Conservation (phyloP, 2,329 filamentous ascomycete species). For the Nectriaceae sp. region DNA sequence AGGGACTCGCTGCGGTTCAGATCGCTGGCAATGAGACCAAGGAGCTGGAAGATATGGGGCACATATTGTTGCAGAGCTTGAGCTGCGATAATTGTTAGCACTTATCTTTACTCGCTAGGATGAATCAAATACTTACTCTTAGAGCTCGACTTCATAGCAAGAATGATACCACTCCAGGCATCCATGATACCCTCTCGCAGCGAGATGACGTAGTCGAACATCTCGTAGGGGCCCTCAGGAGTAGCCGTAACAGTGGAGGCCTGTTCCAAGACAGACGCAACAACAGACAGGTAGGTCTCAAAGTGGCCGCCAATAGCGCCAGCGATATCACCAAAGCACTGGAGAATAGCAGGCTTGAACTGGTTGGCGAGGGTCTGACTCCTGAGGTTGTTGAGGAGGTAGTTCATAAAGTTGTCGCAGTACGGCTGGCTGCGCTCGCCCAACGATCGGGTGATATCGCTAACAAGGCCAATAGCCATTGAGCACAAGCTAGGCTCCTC, state of each 20-base stretch:
- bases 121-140: conserved; percentile 62
- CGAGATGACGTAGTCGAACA: conserved; percentile 95
- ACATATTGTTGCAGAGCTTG: conserved; percentile 75
- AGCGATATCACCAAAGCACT: conserved; percentile 97
- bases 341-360: conserved; percentile 96
- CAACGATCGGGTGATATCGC: conserved; percentile 91
- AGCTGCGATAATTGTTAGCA: conserved; percentile 50
- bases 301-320: conserved; percentile 91
- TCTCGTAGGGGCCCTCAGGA: conserved; percentile 84
- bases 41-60: conserved; percentile 81
- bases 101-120: too few species aligned
- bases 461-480: conserved; percentile 96
- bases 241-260: conserved; percentile 80
- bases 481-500: conserved; percentile 93
- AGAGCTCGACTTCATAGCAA: conserved; percentile 82
- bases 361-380: conserved; percentile 88
- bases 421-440: conserved; percentile 90
- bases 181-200: conserved; percentile 98
- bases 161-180: conserved; percentile 95
- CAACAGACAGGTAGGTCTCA: conserved; percentile 88
- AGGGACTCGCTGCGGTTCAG: conserved; percentile 88
- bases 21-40: conserved; percentile 79
- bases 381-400: conserved; percentile 86
- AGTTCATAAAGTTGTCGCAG: conserved; percentile 98
- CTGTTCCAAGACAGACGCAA: conserved; percentile 92